Evolutionary conservation across 257 asterid species (phyloP), one percentile per base, ranked within the genome.

Genomic region (Gentiana macrophylla): DNA sequence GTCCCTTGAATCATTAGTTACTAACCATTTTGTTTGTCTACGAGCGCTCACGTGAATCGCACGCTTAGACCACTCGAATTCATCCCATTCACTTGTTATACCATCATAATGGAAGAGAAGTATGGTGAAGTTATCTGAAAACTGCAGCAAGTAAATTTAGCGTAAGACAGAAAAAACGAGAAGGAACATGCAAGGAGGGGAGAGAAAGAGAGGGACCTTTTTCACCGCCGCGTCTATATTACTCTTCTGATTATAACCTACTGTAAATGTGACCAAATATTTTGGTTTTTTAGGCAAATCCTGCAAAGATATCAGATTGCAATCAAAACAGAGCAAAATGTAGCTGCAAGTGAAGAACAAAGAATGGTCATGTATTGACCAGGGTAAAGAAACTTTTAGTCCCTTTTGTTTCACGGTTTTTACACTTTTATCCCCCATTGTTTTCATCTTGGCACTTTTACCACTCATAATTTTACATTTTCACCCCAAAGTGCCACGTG

Each of bases 181-280:
- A 4, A 38, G 45, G 45, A 38, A 10, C 2, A 2, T 1, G 46
- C 6, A 41, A 41, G 46, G 46, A 10, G 63, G n/a, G 15, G 45
- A 32, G 33, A 57, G 55, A 11, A 34, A 33, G 43, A 7, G 50
- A 35, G 12, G 12, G 4, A 77, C 88, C 84, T 80, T 77, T 72
- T 75, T 77, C 61, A 80, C 84, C 33, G 73, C 73, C 43, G 80
- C 71, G 35, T 80, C 82, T 52, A 80, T 62, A 57, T 77, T 75
- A 5, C 58, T 51, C 60, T 66, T 70, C 68, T 80, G 88, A 46
- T 67, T 52, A 44, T 62, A 6, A 37, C 88, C 88, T 55, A 80
- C 88, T 4, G 84, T 75, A 55, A 80, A 77, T 3, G 82, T 60
- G 52, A 80, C 74, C 6, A 78, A 74, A 67, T 73, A 80, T 60